A percentile compares a stretch with the other conserved stretches of the same genome.
Conservation (phyloP, 257 asterid genomes). For the Capsicum pubescens region DNA sequence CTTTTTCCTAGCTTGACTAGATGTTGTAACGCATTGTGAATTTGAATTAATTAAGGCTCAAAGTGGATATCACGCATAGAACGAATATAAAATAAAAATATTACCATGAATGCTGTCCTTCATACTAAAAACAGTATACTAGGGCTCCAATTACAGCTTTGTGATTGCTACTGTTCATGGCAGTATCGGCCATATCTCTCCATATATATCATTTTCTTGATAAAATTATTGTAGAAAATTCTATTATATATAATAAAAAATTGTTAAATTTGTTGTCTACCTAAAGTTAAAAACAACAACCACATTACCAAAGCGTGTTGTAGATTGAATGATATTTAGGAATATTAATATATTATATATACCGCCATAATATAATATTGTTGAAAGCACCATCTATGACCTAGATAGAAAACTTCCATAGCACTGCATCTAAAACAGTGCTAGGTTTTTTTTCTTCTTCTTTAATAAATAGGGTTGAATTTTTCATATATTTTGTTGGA, state of each 20-base stretch:
- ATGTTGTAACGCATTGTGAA: neutral
- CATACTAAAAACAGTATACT: neutral
- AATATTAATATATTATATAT: neutral
- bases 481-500: neutral
- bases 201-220: neutral
- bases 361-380: neutral
- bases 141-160: neutral
- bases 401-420: neutral
- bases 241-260: neutral
- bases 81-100: neutral
- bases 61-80: neutral
- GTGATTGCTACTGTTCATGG: neutral
- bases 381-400: neutral
- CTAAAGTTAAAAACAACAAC: neutral
- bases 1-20: neutral
- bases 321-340: constrained; percentile 1
- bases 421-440: constrained; percentile 4
- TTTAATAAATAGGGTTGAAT: neutral
- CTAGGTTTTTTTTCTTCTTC: neutral
- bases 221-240: neutral
- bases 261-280: neutral
- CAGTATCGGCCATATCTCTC: neutral
- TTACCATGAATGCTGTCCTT: neutral
- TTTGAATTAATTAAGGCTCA: neutral
- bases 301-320: constrained; percentile 17